phyloP scores from a whole-genome alignment of 2,329 filamentous ascomycete genomes.

The Trichoderma polysporum region DNA sequence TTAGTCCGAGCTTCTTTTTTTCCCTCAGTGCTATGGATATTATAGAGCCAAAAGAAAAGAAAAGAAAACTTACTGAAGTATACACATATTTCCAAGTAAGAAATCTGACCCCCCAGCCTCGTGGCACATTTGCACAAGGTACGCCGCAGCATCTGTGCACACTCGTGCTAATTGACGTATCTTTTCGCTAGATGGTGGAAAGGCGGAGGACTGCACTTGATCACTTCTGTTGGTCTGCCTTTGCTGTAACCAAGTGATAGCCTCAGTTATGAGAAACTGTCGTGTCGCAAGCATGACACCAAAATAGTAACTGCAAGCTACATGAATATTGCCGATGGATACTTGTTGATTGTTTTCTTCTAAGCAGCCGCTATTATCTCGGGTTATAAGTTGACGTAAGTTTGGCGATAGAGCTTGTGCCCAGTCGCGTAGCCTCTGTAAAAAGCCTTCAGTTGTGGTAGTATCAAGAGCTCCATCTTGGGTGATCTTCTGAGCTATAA shows the following conservation, averaged over 20 bases:
- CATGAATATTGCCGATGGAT: neutral
- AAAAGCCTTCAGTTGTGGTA: neutral
- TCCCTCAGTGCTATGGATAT: too few relatives aligned
- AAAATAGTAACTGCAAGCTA: neutral
- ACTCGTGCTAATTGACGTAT: neutral
- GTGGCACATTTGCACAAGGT: neutral
- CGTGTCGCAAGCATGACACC: neutral
- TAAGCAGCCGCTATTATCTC: too few relatives aligned
- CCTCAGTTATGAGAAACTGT: neutral
- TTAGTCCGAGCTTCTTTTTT: too few relatives aligned
- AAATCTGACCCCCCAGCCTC: neutral
- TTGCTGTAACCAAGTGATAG: neutral
- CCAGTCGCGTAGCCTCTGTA: neutral
- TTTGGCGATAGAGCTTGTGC: neutral
- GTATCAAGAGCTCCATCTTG: neutral
- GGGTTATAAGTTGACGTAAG: too few relatives aligned
- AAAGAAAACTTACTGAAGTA: too few relatives aligned
- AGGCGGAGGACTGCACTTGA: neutral
- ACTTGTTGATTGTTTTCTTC: neutral
- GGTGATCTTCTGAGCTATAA: neutral
- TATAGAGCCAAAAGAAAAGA: too few relatives aligned
- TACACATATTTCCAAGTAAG: too few relatives aligned
- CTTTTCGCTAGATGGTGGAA: neutral
- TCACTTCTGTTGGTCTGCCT: neutral
- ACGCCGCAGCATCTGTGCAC: neutral